Evolutionary conservation across 345 rosid genomes (phyloP), one percentile per base, ranked within the genome.

Genomic region (Boechera retrofracta): DNA sequence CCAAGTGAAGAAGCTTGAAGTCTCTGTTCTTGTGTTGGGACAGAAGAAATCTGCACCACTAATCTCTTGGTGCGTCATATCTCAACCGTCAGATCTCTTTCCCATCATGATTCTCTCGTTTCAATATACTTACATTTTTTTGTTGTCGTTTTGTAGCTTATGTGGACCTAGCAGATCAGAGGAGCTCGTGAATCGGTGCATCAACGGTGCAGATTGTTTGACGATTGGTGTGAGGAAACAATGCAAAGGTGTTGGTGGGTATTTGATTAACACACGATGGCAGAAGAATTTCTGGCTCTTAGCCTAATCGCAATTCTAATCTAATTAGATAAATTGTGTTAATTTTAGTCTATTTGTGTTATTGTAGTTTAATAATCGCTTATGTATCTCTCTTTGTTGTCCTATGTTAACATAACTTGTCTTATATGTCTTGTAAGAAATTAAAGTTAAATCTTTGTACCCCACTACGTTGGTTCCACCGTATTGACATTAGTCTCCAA

Each of bases 221-320:
- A 88, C 98, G 21, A 82, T 96, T 16, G 98, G 99, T 69, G 99
- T 95, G 21, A 88, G 86, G 86, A 92, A 87, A 83, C 99, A 91
- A 85, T 87, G 96, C 89, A 86, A 78, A 60, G 91, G 94, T 15
- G 80, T 82, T 39, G 84, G 97, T 60, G 97, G 99, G 21, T 96
- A 93, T 66, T 84, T 96, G 54, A 86, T 96, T 71, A 96, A 85
- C 91, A 96, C 98, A 66, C 79, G 91, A 69, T 87, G 94, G 91
- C 97, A 87, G 84, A 96, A 89, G 59, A 87, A 96, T 70, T 96
- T 96, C 91, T 96, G 99, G 98, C 98, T 96, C 44, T 73, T 93
- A 76, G 99, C 98, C 61, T 96, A 84, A 79, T 60, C 35, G 4
- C 64, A 72, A 42, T 31, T 42, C 41, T 59, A 69, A 69, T 69